These are phyloP conservation scores for Tuber aestivum DNA, from an alignment of 495 filamentous ascomycete genomes.

Conservation along the genomic window DNA sequence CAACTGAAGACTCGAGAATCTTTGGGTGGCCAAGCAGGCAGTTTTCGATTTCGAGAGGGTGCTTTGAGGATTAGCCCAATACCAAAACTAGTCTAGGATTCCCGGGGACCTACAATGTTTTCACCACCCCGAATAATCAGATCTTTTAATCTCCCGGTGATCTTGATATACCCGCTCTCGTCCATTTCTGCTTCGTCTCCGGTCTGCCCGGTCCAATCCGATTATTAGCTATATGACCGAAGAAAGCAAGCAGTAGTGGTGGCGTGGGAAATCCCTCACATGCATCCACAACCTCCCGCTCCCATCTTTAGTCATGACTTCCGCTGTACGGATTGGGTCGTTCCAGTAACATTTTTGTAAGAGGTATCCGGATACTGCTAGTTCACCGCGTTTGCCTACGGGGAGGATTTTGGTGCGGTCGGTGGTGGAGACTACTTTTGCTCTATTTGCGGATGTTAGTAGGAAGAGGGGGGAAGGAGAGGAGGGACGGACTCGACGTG, in stretches of 20 bases:
- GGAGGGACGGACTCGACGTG: constrained; percentile 53
- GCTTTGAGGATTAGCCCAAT: constrained; percentile 39
- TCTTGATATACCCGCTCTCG: constrained; percentile 58
- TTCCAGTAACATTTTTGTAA: constrained; percentile 89
- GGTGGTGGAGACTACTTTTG: constrained; percentile 69
- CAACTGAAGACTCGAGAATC: constrained; percentile 69
- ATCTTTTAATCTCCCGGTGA: constrained; percentile 76
- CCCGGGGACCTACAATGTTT: constrained; percentile 57
- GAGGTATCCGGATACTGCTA: constrained; percentile 77
- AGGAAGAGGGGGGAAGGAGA: background rate
- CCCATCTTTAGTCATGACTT: constrained; percentile 62
- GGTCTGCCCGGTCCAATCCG: constrained; percentile 49
- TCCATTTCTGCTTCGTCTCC: constrained; percentile 94
- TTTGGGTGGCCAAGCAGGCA: constrained; percentile 67
- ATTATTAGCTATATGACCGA: background rate
- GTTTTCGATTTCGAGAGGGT: constrained; percentile 90
- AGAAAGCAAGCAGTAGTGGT: background rate
- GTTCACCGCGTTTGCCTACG: constrained; percentile 64
- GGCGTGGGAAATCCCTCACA: constrained; percentile 43
- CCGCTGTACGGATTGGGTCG: constrained; percentile 60
- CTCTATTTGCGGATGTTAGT: constrained; percentile 42
- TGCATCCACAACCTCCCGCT: constrained; percentile 65
- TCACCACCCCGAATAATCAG: constrained; percentile 89
- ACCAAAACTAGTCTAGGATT: background rate
- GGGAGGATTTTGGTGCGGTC: constrained; percentile 57